Conservation (phyloP, 2,329 filamentous ascomycete species). For the Fusarium palustre region DNA sequence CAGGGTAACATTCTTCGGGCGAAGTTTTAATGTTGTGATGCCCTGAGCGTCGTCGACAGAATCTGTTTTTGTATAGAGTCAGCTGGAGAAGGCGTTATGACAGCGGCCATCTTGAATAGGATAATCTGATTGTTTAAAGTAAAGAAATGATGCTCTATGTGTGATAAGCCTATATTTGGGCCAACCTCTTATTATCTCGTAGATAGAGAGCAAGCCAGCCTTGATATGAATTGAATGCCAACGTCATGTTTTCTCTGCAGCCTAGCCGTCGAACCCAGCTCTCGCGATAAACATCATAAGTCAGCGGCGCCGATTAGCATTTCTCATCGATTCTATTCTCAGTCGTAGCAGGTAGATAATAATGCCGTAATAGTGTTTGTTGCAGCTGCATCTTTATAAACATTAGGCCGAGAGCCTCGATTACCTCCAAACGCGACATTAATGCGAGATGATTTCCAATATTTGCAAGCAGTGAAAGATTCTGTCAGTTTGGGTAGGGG, state of each 20-base stretch:
- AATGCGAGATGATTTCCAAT: too few species aligned
- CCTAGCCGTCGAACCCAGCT: not conserved
- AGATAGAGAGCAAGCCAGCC: not conserved
- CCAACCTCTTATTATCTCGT: not conserved
- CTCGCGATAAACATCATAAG: not conserved
- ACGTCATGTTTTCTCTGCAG: not conserved
- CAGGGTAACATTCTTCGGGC: constrained; percentile 34
- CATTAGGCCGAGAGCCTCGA: too few species aligned
- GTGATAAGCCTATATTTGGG: not conserved
- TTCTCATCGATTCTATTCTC: too few species aligned
- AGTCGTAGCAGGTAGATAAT: too few species aligned
- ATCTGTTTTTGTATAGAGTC: constrained; percentile 42
- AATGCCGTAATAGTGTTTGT: too few species aligned
- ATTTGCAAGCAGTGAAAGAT: not conserved
- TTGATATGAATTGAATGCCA: not conserved
- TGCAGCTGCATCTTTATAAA: too few species aligned
- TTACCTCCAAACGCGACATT: too few species aligned
- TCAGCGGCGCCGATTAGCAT: too few species aligned
- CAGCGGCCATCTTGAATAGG: constrained; percentile 38
- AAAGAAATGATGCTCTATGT: not conserved
- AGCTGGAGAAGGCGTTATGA: constrained; percentile 41
- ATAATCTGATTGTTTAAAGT: constrained; percentile 25
- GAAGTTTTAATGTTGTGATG: constrained; percentile 39
- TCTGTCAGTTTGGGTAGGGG: not conserved
- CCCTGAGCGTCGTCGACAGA: constrained; percentile 23